Evolutionary conservation across 2,329 filamentous ascomycete species (phyloP), one percentile per base, ranked within the genome.

Genomic region (Chrysoporthe cubensis): DNA sequence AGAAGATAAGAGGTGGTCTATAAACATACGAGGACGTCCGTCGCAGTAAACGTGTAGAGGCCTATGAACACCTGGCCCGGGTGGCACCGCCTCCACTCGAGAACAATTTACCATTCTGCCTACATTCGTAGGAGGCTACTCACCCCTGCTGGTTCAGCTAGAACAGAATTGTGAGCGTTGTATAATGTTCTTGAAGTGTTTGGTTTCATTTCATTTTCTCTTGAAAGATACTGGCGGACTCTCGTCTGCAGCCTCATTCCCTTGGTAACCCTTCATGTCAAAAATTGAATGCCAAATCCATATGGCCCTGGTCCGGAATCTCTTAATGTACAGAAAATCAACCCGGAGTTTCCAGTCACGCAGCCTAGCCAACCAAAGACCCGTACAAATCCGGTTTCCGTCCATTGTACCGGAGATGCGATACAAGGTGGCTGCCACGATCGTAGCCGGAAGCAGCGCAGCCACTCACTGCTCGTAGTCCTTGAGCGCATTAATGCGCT

Each of bases 1-100:
- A 89, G 76, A 87, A 87, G 76, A 80, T 89, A 67, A 81, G 87
- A 63, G 83, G 81, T 52, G 86, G 86, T 1, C 73, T 87, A 65
- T 85, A 74, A 78, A 44, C 40, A 14, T 52, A 1, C 32, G 21
- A 50, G 21, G 46, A 13, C 14, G n/a, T 26, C 4, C 54, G 6
- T 32, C 21, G 8, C 13, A 44, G 14, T 14, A 48, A 16, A 60
- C 5, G 46, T 57, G n/a, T 32, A 60, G 18, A 44, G 21, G 50
- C 26, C 32, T 3, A 7, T 21, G 32, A 13, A 32, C 7, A 16
- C 21, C 4, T 54, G 13, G 26, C 50, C 21, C 14, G 3, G 21
- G 50, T 34, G 26, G 7, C 14, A 16, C 26, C 11, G 13, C 21
- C 50, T 54, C 32, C 21, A 21, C 50, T 54, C 26, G 26, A 32